Conservation (phyloP, 2,329 filamentous ascomycete genomes). For the Aspergillus sp. region DNA sequence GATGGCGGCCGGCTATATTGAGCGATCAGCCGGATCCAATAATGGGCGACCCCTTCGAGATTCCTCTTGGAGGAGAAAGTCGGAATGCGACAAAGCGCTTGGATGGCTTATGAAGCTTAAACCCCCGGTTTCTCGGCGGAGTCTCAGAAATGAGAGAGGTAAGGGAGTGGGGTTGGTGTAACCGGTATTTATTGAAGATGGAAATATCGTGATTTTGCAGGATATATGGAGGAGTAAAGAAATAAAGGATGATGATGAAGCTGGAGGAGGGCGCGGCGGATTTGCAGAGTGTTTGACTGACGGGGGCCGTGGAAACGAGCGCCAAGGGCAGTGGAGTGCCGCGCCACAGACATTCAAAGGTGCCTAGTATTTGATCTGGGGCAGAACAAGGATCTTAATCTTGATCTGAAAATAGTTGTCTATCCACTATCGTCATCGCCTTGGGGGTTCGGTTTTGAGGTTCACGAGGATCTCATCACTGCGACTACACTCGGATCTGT, state of each 20-base stretch:
- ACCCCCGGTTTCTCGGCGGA: slow-evolving; percentile 11
- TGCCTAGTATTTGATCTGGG: slow-evolving; percentile 7
- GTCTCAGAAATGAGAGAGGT: slow-evolving; percentile 9
- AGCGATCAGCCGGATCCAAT: slow-evolving; percentile 17
- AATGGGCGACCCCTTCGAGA: slow-evolving; percentile 22
- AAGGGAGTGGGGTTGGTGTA: not conserved
- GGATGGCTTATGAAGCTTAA: slow-evolving; percentile 8
- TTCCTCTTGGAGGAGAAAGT: slow-evolving; percentile 21
- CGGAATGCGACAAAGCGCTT: slow-evolving; percentile 20
- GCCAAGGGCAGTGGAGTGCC: not conserved
- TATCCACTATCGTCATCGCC: not conserved
- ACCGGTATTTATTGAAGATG: not conserved
- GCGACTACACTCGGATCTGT: not conserved
- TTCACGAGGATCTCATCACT: not conserved
- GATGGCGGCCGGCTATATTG: slow-evolving; percentile 20
- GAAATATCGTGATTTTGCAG: not conserved
- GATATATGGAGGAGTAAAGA: not conserved
- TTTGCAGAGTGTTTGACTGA: not conserved
- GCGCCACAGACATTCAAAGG: slow-evolving; percentile 6
- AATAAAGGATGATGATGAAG: not conserved
- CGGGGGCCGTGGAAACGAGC: not conserved
- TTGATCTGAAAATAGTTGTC: not conserved
- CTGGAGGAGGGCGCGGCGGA: not conserved
- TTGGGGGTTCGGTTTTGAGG: not conserved
- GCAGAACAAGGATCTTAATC: not conserved